Evolutionary conservation across 108 stramenopile genomes (phyloP).

Genomic region (Cyclotella choctawhatcheeana): DNA sequence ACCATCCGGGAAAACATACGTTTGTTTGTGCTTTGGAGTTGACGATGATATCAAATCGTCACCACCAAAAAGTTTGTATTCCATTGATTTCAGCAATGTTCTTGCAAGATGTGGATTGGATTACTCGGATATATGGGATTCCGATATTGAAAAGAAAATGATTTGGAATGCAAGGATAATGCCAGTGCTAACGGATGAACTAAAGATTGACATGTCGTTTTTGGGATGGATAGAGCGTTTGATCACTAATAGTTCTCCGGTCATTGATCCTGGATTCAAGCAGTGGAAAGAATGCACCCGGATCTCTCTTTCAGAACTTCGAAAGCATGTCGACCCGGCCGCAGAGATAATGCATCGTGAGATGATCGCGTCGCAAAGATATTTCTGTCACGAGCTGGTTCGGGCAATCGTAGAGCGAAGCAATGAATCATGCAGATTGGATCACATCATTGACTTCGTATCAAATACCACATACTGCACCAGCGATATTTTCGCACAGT

Average conservation of each 20-base stretch:
- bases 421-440: slow-evolving; percentile 34
- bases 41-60: slow-evolving; percentile 65
- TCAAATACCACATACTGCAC: slow-evolving; percentile 7
- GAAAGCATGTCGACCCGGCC: slow-evolving; percentile 55
- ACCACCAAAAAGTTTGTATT: slow-evolving; percentile 49
- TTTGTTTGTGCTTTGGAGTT: slow-evolving; percentile 67
- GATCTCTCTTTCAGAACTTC: slow-evolving; percentile 61
- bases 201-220: slow-evolving; percentile 46
- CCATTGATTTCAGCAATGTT: slow-evolving; percentile 53
- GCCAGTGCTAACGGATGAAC: slow-evolving; percentile 38
- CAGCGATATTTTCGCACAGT: neutral
- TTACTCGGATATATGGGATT: slow-evolving; percentile 60
- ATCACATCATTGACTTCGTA: slow-evolving; percentile 25
- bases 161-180: slow-evolving; percentile 80
- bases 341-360: slow-evolving; percentile 58
- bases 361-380: slow-evolving; percentile 4
- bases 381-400: neutral
- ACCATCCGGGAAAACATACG: slow-evolving; percentile 19
- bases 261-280: slow-evolving; percentile 29
- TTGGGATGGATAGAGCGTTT: slow-evolving; percentile 48
- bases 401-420: slow-evolving; percentile 28
- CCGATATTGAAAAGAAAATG: slow-evolving; percentile 25
- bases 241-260: neutral
- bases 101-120: slow-evolving; percentile 40
- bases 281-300: slow-evolving; percentile 54